Evolutionary conservation across 2,329 filamentous ascomycete species (phyloP), one percentile per base, ranked within the genome.

Genomic region (Pyrenochaeta sp.): DNA sequence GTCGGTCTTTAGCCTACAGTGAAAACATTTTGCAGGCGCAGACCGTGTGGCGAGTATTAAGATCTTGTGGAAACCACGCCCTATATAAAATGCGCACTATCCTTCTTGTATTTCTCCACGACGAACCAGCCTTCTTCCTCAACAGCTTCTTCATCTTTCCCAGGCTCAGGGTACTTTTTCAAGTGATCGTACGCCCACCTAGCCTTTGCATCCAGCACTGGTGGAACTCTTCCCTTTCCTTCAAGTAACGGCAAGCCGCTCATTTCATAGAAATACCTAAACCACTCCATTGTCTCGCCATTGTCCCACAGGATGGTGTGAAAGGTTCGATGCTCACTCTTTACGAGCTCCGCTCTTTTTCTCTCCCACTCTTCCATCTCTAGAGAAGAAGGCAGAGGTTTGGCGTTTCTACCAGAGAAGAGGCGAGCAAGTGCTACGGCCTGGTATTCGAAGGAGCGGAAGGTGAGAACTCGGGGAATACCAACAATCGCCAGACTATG

Each of bases 381-480:
- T 72, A 9, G 4, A 9, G 23, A 5, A 27, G 23, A 27, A 27
- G 23, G 23, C 23, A 27, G 23, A 27, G 23, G 42, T 0, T 60
- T 50, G 0, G 74, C 61, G 27, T 79, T 77, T 12, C 82, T 71
- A 0, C 74, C 73, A 0, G 82, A 70, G 60, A 79, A 84, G 0
- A 83, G 60, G 2, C 83, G 74, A 2, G 83, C 82, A 0, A 85
- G 67, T 1, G 83, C 82, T 35, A 85, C 73, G 1, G 81, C 82
- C 63, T 85, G 83, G 55, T 85, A 85, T 64, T 85, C 83, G 55
- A 85, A 85, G 31, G 79, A 81, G 6, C 83, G 69, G 51, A 85
- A 85, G 0, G 82, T 84, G 11, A 83, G 65, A 0, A 79, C 79
- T 0, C 82, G 77, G 1, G 82, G 83, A 5, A 85, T 63, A 0